Evolutionary conservation across 495 filamentous ascomycete genomes (phyloP).

Genomic region (Opeltia flavorubescens): DNA sequence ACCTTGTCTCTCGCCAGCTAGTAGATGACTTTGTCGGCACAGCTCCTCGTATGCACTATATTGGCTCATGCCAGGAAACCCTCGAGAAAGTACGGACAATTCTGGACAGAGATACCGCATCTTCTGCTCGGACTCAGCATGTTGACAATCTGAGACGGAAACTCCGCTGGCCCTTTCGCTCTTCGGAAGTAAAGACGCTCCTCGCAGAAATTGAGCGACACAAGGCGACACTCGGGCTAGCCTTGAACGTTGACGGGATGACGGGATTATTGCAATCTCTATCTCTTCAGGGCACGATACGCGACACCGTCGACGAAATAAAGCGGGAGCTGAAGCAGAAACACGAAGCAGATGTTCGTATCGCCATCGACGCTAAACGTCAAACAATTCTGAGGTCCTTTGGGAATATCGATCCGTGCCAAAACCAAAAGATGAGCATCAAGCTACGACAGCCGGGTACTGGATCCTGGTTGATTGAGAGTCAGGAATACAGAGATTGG

Average conservation of each 20-base stretch:
- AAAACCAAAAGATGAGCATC: constrained; percentile 16
- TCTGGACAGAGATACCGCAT: too few species aligned
- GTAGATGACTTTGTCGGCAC: constrained; percentile 12
- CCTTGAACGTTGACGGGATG: background rate
- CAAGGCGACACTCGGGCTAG: background rate
- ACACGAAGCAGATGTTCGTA: constrained; percentile 12
- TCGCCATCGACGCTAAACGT: constrained; percentile 12
- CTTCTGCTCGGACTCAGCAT: background rate
- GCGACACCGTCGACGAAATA: too few species aligned
- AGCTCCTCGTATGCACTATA: constrained; percentile 11
- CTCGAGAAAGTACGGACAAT: constrained; percentile 8
- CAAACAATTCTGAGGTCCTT: constrained; percentile 19
- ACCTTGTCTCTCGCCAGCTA: constrained; percentile 14
- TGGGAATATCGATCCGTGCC: constrained; percentile 12
- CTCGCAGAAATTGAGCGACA: background rate
- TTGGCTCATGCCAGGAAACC: constrained; percentile 13
- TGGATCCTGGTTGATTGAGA: constrained; percentile 23
- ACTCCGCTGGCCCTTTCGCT: background rate
- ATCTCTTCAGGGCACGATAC: too few species aligned
- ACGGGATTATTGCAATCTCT: too few species aligned
- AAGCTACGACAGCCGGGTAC: constrained; percentile 22
- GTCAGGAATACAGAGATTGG: constrained; percentile 19
- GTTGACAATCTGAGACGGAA: background rate
- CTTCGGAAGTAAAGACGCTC: background rate
- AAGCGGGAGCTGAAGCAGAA: constrained; percentile 1